phyloP scores from a whole-genome alignment of 768 basidiomycete species.

The Kwoniella pini region DNA sequence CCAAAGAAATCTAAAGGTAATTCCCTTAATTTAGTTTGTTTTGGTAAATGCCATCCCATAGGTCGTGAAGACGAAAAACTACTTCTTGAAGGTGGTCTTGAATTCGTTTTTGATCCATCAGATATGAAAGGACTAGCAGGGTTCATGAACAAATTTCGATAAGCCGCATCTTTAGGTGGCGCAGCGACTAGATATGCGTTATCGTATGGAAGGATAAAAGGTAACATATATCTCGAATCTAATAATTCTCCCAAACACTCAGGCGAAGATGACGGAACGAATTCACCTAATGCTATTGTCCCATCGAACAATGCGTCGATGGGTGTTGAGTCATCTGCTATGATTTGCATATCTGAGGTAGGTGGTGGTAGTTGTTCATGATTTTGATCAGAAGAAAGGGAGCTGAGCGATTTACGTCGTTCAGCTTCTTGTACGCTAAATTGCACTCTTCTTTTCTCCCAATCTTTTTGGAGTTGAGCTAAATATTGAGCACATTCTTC shows the following conservation, averaged over 20 bases:
- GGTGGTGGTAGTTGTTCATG: constrained; percentile 37
- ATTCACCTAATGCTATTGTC: constrained; percentile 64
- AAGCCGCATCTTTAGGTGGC: constrained; percentile 43
- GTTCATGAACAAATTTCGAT: constrained; percentile 19
- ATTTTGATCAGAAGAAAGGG: constrained; percentile 57
- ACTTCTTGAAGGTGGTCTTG: constrained; percentile 37
- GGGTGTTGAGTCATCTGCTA: constrained; percentile 46
- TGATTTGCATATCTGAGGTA: constrained; percentile 45
- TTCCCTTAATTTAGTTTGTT: constrained; percentile 20
- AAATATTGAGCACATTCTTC: constrained; percentile 95
- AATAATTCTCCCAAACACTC: constrained; percentile 85
- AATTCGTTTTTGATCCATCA: constrained; percentile 26
- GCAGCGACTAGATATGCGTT: constrained; percentile 72
- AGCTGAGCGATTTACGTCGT: constrained; percentile 58
- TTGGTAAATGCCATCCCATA: constrained; percentile 43
- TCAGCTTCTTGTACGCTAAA: constrained; percentile 62
- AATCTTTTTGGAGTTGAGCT: constrained; percentile 92
- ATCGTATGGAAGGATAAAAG: constrained; percentile 72
- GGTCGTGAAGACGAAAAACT: constrained; percentile 44
- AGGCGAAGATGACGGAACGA: constrained; percentile 76
- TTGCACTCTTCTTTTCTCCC: constrained; percentile 89
- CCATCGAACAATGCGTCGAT: constrained; percentile 83
- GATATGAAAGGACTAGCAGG: constrained; percentile 30
- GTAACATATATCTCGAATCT: constrained; percentile 91
- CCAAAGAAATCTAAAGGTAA: constrained; percentile 50